Percentiles rank a stretch among this genome's conserved stretches.
These are phyloP conservation scores for Coemansia javaensis DNA, from an alignment of 192 early-diverging fungal genomes.

Conservation along the genomic window DNA sequence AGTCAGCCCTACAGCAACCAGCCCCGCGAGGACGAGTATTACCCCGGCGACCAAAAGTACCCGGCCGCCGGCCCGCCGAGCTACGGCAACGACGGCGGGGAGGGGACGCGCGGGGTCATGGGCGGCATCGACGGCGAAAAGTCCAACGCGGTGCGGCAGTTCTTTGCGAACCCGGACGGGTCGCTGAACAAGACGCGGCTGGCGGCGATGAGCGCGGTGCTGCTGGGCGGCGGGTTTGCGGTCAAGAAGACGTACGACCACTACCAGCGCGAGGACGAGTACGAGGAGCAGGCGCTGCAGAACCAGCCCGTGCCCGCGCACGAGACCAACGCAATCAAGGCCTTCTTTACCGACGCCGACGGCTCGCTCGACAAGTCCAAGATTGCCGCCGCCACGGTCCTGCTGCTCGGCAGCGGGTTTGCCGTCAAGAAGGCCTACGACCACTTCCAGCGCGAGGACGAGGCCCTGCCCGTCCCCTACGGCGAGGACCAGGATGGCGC, in stretches of 20 bases:
- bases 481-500: constrained; percentile 3
- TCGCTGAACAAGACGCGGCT: constrained; percentile 15
- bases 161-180: constrained; percentile 16
- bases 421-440: constrained; percentile 14
- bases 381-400: not conserved
- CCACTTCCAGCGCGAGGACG: constrained; percentile 11
- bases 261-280: constrained; percentile 8
- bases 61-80: too few relatives aligned
- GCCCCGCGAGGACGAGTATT: too few relatives aligned
- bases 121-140: constrained; percentile 4
- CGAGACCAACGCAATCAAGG: constrained; percentile 10
- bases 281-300: constrained; percentile 5
- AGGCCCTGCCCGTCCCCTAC: constrained; percentile 1
- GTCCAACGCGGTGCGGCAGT: constrained; percentile 7
- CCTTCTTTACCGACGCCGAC: constrained; percentile 13
- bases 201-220: not conserved
- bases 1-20: too few relatives aligned
- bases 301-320: constrained; percentile 2
- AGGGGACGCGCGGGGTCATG: too few relatives aligned
- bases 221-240: constrained; percentile 5
- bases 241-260: constrained; percentile 16
- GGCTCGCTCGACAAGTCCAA: constrained; percentile 22
- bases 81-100: too few relatives aligned
- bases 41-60: too few relatives aligned
- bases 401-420: constrained; percentile 5